These are phyloP conservation scores for Pseudofabraea citricarpa DNA, from an alignment of 2,329 filamentous ascomycete genomes.

Conservation along the genomic window DNA sequence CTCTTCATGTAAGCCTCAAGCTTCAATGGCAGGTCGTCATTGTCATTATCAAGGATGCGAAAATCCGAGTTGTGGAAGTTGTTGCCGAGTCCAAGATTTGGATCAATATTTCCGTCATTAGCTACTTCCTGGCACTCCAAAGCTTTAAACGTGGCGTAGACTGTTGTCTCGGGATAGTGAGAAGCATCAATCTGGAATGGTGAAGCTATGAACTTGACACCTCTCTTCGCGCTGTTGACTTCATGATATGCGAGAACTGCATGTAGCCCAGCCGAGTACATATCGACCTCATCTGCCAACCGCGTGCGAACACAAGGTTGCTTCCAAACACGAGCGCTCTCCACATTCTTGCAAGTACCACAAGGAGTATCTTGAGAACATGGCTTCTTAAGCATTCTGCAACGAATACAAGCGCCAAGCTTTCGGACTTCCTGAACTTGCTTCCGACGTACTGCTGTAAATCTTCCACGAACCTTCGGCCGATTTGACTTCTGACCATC, in stretches of 20 bases:
- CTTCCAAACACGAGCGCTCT: constrained; percentile 61
- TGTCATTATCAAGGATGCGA: constrained; percentile 57
- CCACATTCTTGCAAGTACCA: constrained; percentile 57
- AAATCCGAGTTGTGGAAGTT: constrained; percentile 24
- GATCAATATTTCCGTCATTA: constrained; percentile 29
- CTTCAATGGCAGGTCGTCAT: constrained; percentile 53
- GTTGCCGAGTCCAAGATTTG: constrained; percentile 20
- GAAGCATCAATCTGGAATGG: constrained; percentile 45
- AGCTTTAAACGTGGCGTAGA: constrained; percentile 25
- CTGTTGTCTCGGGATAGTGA: constrained; percentile 48
- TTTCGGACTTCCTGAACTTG: constrained; percentile 62
- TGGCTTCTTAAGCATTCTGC: constrained; percentile 60
- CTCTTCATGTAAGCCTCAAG: constrained; percentile 57
- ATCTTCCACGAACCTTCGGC: constrained; percentile 50
- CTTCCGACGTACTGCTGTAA: constrained; percentile 53
- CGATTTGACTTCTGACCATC: constrained; percentile 23
- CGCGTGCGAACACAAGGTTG: constrained; percentile 59
- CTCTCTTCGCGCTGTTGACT: constrained; percentile 49
- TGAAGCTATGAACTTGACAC: constrained; percentile 42
- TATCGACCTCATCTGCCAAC: constrained; percentile 55
- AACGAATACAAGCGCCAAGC: constrained; percentile 61
- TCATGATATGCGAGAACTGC: constrained; percentile 56
- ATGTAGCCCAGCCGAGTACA: constrained; percentile 61
- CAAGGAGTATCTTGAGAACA: constrained; percentile 62
- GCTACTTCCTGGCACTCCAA: constrained; percentile 18